Percentiles rank a stretch among this genome's conserved stretches.
Conservation (phyloP, 164 flowering plant genomes). For the Hamamelis virginiana region DNA sequence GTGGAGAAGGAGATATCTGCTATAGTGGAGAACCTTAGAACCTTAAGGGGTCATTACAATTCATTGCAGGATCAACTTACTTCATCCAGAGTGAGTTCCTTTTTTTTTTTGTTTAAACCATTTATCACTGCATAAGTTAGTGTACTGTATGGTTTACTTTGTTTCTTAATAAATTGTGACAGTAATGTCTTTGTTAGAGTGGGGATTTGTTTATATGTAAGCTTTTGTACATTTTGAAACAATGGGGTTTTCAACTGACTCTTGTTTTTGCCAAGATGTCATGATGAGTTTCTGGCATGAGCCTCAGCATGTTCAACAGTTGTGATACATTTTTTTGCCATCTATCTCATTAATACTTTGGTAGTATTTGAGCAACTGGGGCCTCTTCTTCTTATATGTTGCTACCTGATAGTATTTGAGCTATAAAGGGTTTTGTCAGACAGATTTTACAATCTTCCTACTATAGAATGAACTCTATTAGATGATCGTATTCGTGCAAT, state of each 20-base stretch:
- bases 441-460: too few species aligned
- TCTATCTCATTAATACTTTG: too few species aligned
- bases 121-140: neutral
- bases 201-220: neutral
- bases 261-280: neutral
- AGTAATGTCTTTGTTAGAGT: neutral
- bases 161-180: neutral
- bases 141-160: neutral
- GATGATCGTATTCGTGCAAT: too few species aligned
- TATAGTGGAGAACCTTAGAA: conserved; percentile 71
- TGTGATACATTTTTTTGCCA: too few species aligned
- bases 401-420: too few species aligned
- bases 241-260: neutral
- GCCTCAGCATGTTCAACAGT: too few species aligned
- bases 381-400: too few species aligned
- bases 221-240: neutral
- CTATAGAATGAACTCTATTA: too few species aligned
- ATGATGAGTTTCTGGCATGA: too few species aligned
- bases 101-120: neutral
- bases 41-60: conserved; percentile 54
- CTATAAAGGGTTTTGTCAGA: too few species aligned
- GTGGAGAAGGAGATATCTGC: conserved; percentile 75
- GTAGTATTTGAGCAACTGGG: too few species aligned
- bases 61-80: conserved; percentile 65
- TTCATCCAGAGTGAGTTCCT: conserved; percentile 61